These are phyloP conservation scores for Beauveria sp. DNA, from an alignment of 2,329 filamentous ascomycete species.

Conservation along the genomic window DNA sequence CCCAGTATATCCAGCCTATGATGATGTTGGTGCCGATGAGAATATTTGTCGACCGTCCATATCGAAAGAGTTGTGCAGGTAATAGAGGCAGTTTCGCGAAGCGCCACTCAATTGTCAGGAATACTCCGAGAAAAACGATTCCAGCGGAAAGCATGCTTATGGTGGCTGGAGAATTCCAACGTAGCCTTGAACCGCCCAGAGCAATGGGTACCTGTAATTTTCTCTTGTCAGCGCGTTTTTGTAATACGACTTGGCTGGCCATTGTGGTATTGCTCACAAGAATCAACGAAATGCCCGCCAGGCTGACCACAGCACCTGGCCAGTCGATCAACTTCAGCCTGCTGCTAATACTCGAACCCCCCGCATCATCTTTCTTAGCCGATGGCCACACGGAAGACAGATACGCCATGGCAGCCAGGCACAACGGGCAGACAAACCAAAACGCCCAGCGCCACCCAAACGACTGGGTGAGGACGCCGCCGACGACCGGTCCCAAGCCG, in stretches of 20 bases:
- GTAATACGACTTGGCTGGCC: background rate
- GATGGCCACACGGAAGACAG: background rate
- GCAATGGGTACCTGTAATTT: background rate
- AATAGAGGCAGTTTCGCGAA: conserved; percentile 2
- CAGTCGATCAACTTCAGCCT: background rate
- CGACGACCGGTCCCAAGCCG: background rate
- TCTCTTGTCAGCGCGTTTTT: background rate
- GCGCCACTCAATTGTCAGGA: background rate
- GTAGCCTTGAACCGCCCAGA: background rate
- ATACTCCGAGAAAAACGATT: background rate
- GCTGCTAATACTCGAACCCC: background rate
- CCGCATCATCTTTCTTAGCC: background rate
- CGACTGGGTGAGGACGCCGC: background rate
- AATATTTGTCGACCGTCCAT: conserved; percentile 2
- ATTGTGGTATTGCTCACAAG: background rate
- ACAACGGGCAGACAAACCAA: conserved; percentile 6
- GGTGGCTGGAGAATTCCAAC: background rate
- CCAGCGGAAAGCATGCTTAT: background rate
- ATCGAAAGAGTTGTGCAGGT: background rate
- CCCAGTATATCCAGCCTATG: conserved; percentile 4
- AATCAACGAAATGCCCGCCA: background rate
- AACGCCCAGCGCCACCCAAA: conserved; percentile 4
- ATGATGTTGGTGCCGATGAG: background rate
- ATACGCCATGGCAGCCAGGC: background rate
- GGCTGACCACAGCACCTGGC: background rate